A percentile compares a stretch with the other conserved stretches of the same genome.
Evolutionary conservation across 192 early-diverging fungal species (phyloP).

Genomic region (Pilobolus umbonatus): DNA sequence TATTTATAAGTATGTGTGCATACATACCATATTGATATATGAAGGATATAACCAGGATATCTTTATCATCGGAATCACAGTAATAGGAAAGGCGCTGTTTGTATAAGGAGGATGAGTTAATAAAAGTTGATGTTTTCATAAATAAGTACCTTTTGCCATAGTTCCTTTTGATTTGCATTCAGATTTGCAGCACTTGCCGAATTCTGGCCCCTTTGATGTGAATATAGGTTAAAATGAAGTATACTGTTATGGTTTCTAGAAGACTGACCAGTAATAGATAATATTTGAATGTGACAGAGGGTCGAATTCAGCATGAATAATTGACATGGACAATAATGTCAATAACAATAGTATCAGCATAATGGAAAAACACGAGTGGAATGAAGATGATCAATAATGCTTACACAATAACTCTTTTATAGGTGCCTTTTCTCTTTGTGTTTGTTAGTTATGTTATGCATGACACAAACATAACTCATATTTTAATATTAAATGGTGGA

Average conservation of each 20-base stretch:
- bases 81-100: constrained; percentile 17
- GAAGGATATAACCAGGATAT: constrained; percentile 23
- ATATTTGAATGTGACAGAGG: constrained; percentile 7
- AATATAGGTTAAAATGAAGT: background rate
- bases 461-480: background rate
- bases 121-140: background rate
- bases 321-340: no score
- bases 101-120: background rate
- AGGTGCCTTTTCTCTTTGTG: background rate
- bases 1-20: background rate
- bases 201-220: constrained; percentile 12
- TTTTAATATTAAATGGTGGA: no score
- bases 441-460: background rate
- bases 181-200: constrained; percentile 4
- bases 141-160: constrained; percentile 13
- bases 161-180: background rate
- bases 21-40: constrained; percentile 22
- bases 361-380: no score
- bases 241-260: background rate
- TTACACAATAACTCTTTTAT: no score
- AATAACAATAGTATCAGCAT: no score
- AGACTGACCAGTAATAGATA: constrained; percentile 2
- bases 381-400: no score
- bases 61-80: constrained; percentile 12
- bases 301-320: background rate